phyloP scores from a whole-genome alignment of 257 asterid species.

The Solanum sejunctum region DNA sequence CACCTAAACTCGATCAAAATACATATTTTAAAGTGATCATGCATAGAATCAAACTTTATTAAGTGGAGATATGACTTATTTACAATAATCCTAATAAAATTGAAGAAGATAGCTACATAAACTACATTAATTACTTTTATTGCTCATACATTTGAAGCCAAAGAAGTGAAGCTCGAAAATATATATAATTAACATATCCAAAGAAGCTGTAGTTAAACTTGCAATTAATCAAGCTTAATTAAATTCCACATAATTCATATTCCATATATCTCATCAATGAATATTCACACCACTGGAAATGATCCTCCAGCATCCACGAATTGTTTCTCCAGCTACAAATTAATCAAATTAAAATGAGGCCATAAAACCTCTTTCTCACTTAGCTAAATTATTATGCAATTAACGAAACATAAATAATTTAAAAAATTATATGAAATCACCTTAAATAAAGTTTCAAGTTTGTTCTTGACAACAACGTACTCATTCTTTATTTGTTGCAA shows the following conservation, averaged over 20 bases:
- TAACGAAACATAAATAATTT: background rate
- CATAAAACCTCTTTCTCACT: background rate
- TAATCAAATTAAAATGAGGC: background rate
- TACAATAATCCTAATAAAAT: background rate
- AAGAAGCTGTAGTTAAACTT: background rate
- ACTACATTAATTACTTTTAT: background rate
- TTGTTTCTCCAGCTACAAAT: constrained; percentile 28
- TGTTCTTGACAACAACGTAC: constrained; percentile 53
- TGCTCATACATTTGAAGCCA: background rate
- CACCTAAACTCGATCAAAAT: background rate
- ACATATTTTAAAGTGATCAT: background rate
- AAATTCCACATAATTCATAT: background rate
- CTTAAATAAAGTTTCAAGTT: constrained; percentile 63
- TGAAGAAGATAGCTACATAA: background rate
- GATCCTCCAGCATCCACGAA: constrained; percentile 27
- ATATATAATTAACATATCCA: background rate
- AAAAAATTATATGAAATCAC: constrained; percentile 10
- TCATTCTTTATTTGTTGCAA: constrained; percentile 59
- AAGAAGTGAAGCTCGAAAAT: background rate
- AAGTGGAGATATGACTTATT: background rate
- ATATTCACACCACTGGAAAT: constrained; percentile 10
- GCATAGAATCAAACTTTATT: background rate
- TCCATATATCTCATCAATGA: background rate
- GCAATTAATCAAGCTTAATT: background rate
- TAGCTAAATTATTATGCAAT: background rate